A percentile compares a stretch with the other conserved stretches of the same genome.
Evolutionary conservation across 768 basidiomycete species (phyloP).

Genomic region (Leccinum boreale): DNA sequence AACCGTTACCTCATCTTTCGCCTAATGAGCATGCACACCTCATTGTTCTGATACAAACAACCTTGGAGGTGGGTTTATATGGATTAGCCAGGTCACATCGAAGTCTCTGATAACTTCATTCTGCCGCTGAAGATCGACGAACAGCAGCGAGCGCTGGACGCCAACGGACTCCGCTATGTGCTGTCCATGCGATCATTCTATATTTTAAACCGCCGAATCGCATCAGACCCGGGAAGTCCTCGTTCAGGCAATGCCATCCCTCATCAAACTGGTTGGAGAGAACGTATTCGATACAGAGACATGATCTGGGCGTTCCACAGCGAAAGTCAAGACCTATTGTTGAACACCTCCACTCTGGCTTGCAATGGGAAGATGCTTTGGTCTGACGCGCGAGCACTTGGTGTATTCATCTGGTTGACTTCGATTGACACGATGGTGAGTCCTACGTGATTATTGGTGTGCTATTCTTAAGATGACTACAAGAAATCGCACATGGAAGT

Average conservation of each 20-base stretch:
- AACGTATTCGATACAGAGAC: conserved; percentile 87
- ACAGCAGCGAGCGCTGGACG: conserved; percentile 85
- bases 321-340: conserved; percentile 83
- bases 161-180: conserved; percentile 90
- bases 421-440: conserved; percentile 74
- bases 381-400: conserved; percentile 83
- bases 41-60: conserved; percentile 80
- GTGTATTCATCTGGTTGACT: conserved; percentile 84
- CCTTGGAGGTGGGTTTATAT: conserved; percentile 65
- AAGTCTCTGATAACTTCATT: conserved; percentile 1
- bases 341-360: conserved; percentile 64
- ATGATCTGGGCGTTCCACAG: conserved; percentile 98
- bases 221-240: conserved; percentile 47
- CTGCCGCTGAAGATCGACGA: conserved; percentile 68
- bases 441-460: not conserved
- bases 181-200: conserved; percentile 91
- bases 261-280: conserved; percentile 55
- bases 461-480: not conserved
- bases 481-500: conserved; percentile 81
- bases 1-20: conserved; percentile 67
- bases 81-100: not conserved
- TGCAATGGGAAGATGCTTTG: conserved; percentile 87
- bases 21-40: conserved; percentile 82
- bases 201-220: conserved; percentile 67
- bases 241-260: conserved; percentile 39